These are phyloP conservation scores for Neostapfia colusana DNA, from an alignment of 176 grass and related monocot species.

Conservation along the genomic window DNA sequence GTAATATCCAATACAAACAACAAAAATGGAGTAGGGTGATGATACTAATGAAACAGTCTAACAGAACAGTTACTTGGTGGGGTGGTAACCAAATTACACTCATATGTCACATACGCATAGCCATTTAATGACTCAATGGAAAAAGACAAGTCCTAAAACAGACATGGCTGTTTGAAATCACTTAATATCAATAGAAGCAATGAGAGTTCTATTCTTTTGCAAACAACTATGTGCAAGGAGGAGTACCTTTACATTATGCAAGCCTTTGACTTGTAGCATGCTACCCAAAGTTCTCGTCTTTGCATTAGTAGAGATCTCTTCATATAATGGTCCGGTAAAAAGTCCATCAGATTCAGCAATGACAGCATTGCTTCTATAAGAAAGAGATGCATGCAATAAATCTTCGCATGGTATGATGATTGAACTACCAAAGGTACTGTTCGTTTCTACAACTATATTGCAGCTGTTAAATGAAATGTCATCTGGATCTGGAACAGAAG, in stretches of 20 bases:
- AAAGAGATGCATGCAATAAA: slow-evolving; percentile 43
- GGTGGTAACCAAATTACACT: not conserved
- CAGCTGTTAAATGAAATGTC: slow-evolving; percentile 57
- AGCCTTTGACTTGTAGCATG: slow-evolving; percentile 44
- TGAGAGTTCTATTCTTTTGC: not conserved
- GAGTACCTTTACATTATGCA: slow-evolving; percentile 53
- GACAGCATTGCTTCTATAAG: slow-evolving; percentile 25
- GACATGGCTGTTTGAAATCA: not conserved
- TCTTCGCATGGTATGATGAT: slow-evolving; percentile 74
- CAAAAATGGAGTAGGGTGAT: slow-evolving; percentile 1
- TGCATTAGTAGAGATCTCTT: slow-evolving; percentile 45
- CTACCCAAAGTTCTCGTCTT: slow-evolving; percentile 55
- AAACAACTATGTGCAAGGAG: slow-evolving; percentile 10
- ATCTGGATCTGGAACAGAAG: slow-evolving; percentile 39
- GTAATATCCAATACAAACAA: too few relatives aligned
- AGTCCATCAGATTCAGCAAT: slow-evolving; percentile 35
- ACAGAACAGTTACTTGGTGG: not conserved
- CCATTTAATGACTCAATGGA: not conserved
- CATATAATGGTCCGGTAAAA: slow-evolving; percentile 38
- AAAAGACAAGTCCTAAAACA: not conserved
- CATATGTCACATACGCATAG: slow-evolving; percentile 3
- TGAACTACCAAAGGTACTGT: slow-evolving; percentile 63
- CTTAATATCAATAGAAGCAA: slow-evolving; percentile 23
- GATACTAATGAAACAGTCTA: slow-evolving; percentile 24
- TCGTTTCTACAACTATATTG: slow-evolving; percentile 78